A percentile compares a stretch with the other conserved stretches of the same genome.
These are phyloP conservation scores for Neoboletus brunneissimus DNA, from an alignment of 768 basidiomycete species.

Conservation along the genomic window DNA sequence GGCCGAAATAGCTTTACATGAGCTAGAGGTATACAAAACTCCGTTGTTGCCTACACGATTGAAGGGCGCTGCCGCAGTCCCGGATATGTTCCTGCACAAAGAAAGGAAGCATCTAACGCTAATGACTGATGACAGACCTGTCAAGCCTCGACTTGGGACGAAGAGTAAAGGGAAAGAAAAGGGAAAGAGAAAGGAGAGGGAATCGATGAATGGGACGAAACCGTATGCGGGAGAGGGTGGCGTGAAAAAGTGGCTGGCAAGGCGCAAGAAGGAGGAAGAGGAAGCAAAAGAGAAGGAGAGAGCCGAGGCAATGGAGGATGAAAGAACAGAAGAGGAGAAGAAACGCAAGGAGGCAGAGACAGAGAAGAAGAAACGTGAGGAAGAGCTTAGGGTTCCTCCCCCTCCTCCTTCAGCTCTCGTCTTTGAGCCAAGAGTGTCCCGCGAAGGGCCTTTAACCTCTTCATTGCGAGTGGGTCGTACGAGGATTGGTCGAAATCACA, in stretches of 20 bases:
- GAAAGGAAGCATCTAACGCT: constrained; percentile 43
- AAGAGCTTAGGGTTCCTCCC: constrained; percentile 18
- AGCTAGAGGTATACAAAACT: constrained; percentile 76
- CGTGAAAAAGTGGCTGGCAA: constrained; percentile 72
- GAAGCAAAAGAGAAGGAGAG: constrained; percentile 40
- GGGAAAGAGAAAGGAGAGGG: constrained; percentile 36
- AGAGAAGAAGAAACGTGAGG: constrained; percentile 17
- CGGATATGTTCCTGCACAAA: constrained; percentile 63
- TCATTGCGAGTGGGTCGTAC: constrained; percentile 66
- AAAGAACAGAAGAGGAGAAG: constrained; percentile 30
- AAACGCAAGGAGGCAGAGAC: constrained; percentile 19
- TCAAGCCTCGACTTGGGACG: constrained; percentile 48
- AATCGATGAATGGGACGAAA: constrained; percentile 54
- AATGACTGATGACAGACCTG: constrained; percentile 59
- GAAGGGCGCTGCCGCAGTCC: constrained; percentile 41
- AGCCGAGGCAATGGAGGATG: constrained; percentile 35
- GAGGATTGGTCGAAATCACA: constrained; percentile 55
- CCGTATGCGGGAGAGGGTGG: constrained; percentile 79
- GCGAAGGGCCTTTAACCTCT: constrained; percentile 35
- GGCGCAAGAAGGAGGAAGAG: constrained; percentile 55
- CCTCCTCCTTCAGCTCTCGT: constrained; percentile 14
- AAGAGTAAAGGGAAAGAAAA: constrained; percentile 36
- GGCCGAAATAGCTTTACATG: constrained; percentile 66
- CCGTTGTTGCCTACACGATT: constrained; percentile 66
- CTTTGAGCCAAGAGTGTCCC: constrained; percentile 20